phyloP scores from a whole-genome alignment of 2,329 filamentous ascomycete genomes.

The Emmonsiellopsis sp. region DNA sequence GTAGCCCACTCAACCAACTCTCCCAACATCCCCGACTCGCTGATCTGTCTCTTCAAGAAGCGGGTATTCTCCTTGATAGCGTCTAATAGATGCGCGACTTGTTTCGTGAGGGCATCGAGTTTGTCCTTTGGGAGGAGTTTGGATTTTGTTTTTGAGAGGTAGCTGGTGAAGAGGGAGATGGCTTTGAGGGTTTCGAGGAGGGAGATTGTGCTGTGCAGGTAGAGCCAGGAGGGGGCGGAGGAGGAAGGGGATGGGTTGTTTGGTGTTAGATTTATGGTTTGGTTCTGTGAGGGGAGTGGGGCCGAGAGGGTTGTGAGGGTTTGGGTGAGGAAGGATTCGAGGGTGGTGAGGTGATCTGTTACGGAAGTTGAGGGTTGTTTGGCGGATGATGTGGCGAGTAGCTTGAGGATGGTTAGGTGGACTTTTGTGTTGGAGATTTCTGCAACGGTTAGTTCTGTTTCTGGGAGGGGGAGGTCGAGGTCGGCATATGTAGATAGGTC shows the following conservation, averaged over 20 bases:
- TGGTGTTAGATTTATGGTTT: conserved; percentile 5
- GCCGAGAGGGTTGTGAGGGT: conserved; percentile 1
- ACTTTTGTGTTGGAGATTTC: conserved; percentile 27
- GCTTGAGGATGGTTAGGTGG: conserved; percentile 24
- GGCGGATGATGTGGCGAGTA: conserved; percentile 13
- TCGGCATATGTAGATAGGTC: neutral
- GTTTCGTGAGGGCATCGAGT: conserved; percentile 19
- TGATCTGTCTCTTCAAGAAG: conserved; percentile 27
- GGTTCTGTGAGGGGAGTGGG: neutral
- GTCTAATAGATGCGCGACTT: conserved; percentile 22
- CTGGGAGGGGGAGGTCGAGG: conserved; percentile 11
- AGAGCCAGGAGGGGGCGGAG: conserved; percentile 31
- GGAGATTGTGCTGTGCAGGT: conserved; percentile 29
- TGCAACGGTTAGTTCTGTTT: conserved; percentile 23
- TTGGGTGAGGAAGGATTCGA: conserved; percentile 9
- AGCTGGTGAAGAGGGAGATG: conserved; percentile 22
- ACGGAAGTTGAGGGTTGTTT: neutral
- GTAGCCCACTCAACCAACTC: conserved; percentile 31
- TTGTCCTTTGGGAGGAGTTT: conserved; percentile 20
- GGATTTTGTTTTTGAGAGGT: conserved; percentile 20
- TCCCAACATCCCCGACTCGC: conserved; percentile 32
- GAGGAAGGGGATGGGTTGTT: conserved; percentile 14
- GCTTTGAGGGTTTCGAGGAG: conserved; percentile 34
- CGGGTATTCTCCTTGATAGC: conserved; percentile 26
- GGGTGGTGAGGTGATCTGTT: conserved; percentile 3